Conservation (phyloP, 768 basidiomycete genomes). For the Russula olivacea region DNA sequence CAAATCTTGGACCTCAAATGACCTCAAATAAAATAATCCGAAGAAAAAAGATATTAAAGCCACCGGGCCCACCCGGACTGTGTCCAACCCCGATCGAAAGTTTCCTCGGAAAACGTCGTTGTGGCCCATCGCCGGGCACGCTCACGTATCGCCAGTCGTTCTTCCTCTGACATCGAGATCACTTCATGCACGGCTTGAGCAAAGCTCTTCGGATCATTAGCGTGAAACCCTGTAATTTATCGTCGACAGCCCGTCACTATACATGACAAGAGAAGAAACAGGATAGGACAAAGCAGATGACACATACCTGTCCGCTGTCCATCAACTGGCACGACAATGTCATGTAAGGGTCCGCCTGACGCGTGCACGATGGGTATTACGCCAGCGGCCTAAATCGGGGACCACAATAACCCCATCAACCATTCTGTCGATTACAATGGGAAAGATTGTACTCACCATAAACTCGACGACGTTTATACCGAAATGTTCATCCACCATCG, state of each 20-base stretch:
- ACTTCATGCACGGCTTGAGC: constrained; percentile 60
- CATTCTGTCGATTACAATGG: not conserved
- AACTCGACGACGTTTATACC: constrained; percentile 98
- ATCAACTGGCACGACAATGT: constrained; percentile 81
- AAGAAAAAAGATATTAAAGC: constrained; percentile 16
- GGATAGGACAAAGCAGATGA: not conserved
- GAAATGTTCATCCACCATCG: constrained; percentile 98
- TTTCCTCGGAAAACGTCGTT: constrained; percentile 65
- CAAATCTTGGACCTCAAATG: not conserved
- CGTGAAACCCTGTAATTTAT: constrained; percentile 63
- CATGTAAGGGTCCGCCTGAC: constrained; percentile 85
- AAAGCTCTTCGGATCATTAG: constrained; percentile 56
- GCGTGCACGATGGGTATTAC: constrained; percentile 89
- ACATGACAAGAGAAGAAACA: not conserved
- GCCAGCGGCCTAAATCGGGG: constrained; percentile 69
- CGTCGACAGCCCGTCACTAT: not conserved
- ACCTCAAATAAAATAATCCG: not conserved
- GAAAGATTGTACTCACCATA: constrained; percentile 55
- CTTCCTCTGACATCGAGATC: constrained; percentile 48
- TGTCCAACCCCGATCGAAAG: constrained; percentile 76
- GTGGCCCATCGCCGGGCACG: constrained; percentile 68
- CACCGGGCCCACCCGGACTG: constrained; percentile 50
- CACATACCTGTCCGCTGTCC: constrained; percentile 59
- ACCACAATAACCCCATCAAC: not conserved
- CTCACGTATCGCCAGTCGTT: constrained; percentile 56